These are phyloP conservation scores for Fusarium compactum DNA, from an alignment of 2,329 filamentous ascomycete species.

Conservation along the genomic window DNA sequence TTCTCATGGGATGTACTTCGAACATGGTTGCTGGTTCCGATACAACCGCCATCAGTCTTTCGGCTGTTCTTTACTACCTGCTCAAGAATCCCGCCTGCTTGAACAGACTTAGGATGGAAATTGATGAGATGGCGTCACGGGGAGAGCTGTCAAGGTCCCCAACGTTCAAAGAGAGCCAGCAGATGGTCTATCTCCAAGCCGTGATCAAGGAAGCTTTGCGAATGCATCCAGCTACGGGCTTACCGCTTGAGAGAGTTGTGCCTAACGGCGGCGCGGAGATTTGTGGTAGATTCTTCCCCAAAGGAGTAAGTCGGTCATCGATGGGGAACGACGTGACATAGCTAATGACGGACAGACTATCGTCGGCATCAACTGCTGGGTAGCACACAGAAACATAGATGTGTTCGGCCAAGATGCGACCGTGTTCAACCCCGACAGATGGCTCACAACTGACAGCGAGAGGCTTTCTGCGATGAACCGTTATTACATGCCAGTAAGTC, in stretches of 20 bases:
- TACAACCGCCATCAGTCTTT: slow-evolving; percentile 41
- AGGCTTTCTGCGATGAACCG: slow-evolving; percentile 38
- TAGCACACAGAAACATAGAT: slow-evolving; percentile 34
- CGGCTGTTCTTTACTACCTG: slow-evolving; percentile 35
- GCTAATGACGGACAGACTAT: slow-evolving; percentile 16
- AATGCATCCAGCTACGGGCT: slow-evolving; percentile 38
- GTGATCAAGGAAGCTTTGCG: slow-evolving; percentile 40
- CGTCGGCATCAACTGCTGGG: slow-evolving; percentile 43
- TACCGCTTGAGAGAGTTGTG: slow-evolving; percentile 37
- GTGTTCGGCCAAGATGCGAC: slow-evolving; percentile 37
- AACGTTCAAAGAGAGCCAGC: slow-evolving; percentile 35
- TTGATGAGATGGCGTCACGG: neutral
- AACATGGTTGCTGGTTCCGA: slow-evolving; percentile 45
- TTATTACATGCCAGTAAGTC: slow-evolving; percentile 40
- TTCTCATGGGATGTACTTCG: slow-evolving; percentile 35
- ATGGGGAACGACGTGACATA: accelerated
- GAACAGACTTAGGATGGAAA: slow-evolving; percentile 19
- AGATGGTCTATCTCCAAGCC: slow-evolving; percentile 40
- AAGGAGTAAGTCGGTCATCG: slow-evolving; percentile 14
- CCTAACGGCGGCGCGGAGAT: slow-evolving; percentile 36
- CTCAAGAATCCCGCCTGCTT: slow-evolving; percentile 26
- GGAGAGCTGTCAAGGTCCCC: slow-evolving; percentile 17
- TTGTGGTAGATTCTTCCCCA: slow-evolving; percentile 32
- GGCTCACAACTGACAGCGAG: slow-evolving; percentile 11
- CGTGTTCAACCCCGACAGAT: slow-evolving; percentile 34